Conservation (phyloP, 148 eudicot genomes). For the Rhododendron henanense region DNA sequence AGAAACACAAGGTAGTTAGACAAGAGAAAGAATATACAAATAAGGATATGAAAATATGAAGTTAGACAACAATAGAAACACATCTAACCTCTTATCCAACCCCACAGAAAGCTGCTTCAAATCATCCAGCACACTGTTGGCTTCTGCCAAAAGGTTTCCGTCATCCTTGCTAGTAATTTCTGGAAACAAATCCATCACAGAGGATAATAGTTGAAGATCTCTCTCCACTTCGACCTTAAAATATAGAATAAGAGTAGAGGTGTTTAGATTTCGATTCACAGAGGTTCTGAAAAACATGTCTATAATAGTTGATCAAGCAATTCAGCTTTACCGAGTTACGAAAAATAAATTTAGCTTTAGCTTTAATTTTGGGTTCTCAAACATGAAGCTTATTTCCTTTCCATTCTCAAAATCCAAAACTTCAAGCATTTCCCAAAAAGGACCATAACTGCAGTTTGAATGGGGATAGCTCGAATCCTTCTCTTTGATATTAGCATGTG, state of each 20-base stretch:
- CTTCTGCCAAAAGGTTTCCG: conserved; percentile 4
- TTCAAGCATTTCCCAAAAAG: conserved; percentile 12
- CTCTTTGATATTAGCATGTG: not conserved
- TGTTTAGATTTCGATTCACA: not conserved
- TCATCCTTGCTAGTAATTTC: not conserved
- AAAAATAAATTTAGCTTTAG: not conserved
- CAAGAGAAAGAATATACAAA: not conserved
- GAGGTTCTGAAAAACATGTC: not conserved
- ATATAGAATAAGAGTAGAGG: not conserved
- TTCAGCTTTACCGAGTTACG: no score
- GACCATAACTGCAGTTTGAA: not conserved
- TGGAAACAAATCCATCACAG: not conserved
- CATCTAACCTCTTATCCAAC: conserved; percentile 16
- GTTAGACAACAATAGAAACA: not conserved
- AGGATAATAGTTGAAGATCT: not conserved
- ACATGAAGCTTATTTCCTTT: not conserved
- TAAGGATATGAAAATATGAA: not conserved
- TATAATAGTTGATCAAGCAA: not conserved
- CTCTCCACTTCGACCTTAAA: conserved; percentile 15
- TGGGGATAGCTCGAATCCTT: not conserved
- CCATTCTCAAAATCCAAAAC: not conserved
- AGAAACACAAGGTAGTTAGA: not conserved
- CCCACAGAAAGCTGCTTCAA: conserved; percentile 9
- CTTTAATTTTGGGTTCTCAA: not conserved
- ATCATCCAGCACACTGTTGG: conserved; percentile 3